phyloP scores from a whole-genome alignment of 2,329 filamentous ascomycete species.

The Myriosclerotinia curreyana region DNA sequence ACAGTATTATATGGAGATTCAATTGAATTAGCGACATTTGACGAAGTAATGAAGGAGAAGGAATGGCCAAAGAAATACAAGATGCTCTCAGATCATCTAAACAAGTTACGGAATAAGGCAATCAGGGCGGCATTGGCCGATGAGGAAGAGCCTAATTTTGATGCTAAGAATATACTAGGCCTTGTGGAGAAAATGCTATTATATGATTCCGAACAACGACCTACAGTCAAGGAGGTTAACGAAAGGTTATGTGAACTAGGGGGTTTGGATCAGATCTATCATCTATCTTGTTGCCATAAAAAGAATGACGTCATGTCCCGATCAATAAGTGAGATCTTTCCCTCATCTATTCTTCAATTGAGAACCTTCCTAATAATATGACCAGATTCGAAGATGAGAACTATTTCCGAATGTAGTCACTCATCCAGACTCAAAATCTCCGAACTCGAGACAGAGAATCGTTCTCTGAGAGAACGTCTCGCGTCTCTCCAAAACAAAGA shows the following conservation, averaged over 20 bases:
- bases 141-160: constrained; percentile 26
- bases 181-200: constrained; percentile 53
- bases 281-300: constrained; percentile 46
- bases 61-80: constrained; percentile 40
- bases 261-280: constrained; percentile 49
- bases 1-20: constrained; percentile 45
- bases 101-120: constrained; percentile 25
- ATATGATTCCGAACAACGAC: constrained; percentile 48
- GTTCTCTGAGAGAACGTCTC: constrained; percentile 26
- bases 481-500: constrained; percentile 26
- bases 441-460: constrained; percentile 25
- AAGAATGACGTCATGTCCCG: constrained; percentile 38
- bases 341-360: too few species aligned
- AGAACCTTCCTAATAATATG: background rate
- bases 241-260: constrained; percentile 47
- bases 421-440: constrained; percentile 17
- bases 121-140: constrained; percentile 24
- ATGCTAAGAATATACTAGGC: constrained; percentile 42
- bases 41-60: constrained; percentile 40
- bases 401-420: constrained; percentile 21
- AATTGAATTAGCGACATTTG: constrained; percentile 42
- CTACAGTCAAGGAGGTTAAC: constrained; percentile 51
- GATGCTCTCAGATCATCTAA: constrained; percentile 26
- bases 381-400: constrained; percentile 30
- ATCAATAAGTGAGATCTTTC: constrained; percentile 39